phyloP scores from a whole-genome alignment of 2,329 filamentous ascomycete genomes.

The Penicillium sp. region DNA sequence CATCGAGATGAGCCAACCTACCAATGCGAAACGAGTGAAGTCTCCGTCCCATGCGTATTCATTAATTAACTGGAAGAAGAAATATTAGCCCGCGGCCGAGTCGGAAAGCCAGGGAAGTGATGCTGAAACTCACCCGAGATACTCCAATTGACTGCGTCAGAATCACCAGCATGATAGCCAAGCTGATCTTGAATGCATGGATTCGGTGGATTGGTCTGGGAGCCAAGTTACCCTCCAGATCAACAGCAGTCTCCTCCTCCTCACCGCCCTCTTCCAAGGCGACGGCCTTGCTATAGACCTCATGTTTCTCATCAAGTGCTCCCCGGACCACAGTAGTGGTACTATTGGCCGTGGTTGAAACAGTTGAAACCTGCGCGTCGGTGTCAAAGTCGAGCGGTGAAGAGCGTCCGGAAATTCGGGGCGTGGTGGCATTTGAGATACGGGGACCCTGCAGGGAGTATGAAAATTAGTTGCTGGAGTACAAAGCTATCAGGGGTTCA shows the following conservation, averaged over 20 bases:
- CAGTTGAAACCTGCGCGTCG: background rate
- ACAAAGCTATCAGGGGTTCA: background rate
- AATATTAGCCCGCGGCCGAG: background rate
- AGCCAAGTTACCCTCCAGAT: constrained; percentile 9
- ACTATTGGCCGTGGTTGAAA: constrained; percentile 2
- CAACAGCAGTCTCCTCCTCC: constrained; percentile 5
- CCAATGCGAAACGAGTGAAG: constrained; percentile 13
- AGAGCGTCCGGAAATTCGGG: constrained; percentile 11
- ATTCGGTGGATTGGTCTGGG: constrained; percentile 7
- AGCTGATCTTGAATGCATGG: constrained; percentile 13
- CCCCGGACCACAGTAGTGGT: constrained; percentile 3
- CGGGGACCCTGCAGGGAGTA: background rate
- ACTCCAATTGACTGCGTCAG: constrained; percentile 15
- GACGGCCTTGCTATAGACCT: constrained; percentile 14
- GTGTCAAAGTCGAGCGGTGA: constrained; percentile 5
- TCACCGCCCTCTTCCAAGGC: constrained; percentile 10
- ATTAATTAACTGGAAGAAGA: constrained; percentile 6
- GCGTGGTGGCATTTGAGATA: constrained; percentile 8
- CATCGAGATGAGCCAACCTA: background rate
- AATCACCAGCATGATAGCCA: constrained; percentile 17
- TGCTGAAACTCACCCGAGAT: constrained; percentile 3
- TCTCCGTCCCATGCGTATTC: constrained; percentile 14
- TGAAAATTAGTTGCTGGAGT: background rate
- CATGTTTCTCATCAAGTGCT: constrained; percentile 17
- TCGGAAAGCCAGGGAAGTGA: background rate